Base-by-base conservation (phyloP, 169 alveolate genomes). In the Neospora caninum region DNA sequence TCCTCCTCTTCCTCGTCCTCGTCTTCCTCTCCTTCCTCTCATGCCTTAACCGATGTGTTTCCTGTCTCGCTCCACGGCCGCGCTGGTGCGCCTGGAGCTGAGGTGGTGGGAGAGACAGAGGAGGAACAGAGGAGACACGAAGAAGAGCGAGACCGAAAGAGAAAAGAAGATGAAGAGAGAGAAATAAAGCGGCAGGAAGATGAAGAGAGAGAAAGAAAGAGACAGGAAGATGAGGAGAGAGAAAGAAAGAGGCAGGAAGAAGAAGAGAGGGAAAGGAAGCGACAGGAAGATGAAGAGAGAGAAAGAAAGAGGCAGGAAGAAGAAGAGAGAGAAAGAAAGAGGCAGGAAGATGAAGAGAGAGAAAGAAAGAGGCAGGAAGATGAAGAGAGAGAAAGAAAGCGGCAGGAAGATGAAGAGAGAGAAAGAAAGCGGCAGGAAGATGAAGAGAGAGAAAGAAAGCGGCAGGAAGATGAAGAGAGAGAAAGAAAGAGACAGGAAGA, bases 391-490 rank as follows among this genome's bases (percentile, higher is more conserved):
- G 45, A 38, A 25, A 16, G 86, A n/a, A 9, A 70, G 39, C 42
- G 39, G 39, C 49, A n/a, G 29, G 86, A 78, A n/a, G 86, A 78
- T 18, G 86, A 78, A n/a, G 86, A 38, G 45, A 64, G 73, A 64
- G 39, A 78, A n/a, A 13, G 86, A 13, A n/a, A 29, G 45, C 9
- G 86, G 45, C n/a, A 1, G 45, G 34, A 27, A 9, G 39, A 36
- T 4, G 86, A 78, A 78, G 86, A 38, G 45, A 78, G 27, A 25
- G 86, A 78, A n/a, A 10, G 45, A 78, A 25, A 38, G n/a, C 18
- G 45, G 31, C 39, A 78, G 86, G 45, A 78, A n/a, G 45, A 78
- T 7, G 45, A 78, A 38, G 45, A 78, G 86, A 78, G 20, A n/a
- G 86, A 38, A n/a, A 13, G 45, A 6, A 70, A n/a, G 83, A 70